Evolutionary conservation across 176 grass and related monocot genomes (phyloP), one percentile per base, ranked within the genome.

Genomic region (Carex parvula): DNA sequence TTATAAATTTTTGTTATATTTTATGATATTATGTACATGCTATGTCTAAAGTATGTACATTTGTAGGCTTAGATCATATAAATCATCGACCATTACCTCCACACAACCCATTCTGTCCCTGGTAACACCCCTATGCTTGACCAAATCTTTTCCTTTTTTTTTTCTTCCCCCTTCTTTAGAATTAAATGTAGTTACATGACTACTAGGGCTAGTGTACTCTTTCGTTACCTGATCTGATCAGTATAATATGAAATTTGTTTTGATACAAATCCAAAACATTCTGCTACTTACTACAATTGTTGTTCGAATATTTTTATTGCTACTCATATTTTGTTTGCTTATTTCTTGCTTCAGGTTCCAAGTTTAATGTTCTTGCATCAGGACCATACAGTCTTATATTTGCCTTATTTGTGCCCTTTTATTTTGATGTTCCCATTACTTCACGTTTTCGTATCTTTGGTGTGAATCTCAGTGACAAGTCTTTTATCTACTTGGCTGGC

Each of bases 331-430:
- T 42, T 39, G 80, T 72, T 10, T 29, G 2, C 59, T 78, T 84
- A 29, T 62, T 79, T 72, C 55, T 91, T 42, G 44, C 39, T 79
- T 77, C 89, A 99, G 93, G 95, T 92, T 89, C 93, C 79, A 89
- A 83, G 80, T 86, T 89, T 70, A 89, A 69, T 72, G 56, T 55
- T 55, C 88, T 93, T 94, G 91, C 91, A 26, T 95, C 89, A 81
- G 96, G 96, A 85, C 93, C 96, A 83, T 95, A 94, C 86, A 90
- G 93, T 67, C 89, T 99, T 41, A 94, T 99, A 90, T 99, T 94
- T 93, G 81, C 93, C 41, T 95, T 91, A 12, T 99, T 94, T 85
- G 78, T 99, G 63, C 91, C 96, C 17, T 99, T 99, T 71, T 92
- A 86, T 84, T 91, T 93, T 48, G 93, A 99, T 69, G 93, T 99